Evolutionary conservation across 2,329 filamentous ascomycete genomes (phyloP), one percentile per base, ranked within the genome.

Genomic region (Fonsecaea monophora): DNA sequence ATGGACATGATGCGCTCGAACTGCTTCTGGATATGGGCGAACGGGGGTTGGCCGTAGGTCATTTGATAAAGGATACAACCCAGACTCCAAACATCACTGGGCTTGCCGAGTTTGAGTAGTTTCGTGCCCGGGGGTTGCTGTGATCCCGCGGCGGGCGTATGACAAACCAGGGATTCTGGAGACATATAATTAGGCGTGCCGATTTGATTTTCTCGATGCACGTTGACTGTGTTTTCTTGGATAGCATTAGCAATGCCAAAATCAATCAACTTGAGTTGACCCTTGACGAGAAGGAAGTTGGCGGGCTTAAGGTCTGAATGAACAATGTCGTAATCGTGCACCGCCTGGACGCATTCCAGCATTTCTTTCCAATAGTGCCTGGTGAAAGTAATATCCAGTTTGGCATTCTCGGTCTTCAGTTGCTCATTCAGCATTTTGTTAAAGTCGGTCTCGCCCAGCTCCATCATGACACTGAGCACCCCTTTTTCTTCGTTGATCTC

Each of bases 301-400:
- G 94, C 94, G 0, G 95, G 95, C 79, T 99, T 99, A 42, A 99
- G 84, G 76, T 99, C 95, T 0, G 93, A 97, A 80, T 99, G 95
- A 2, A 99, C 95, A 70, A 99, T 94, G 75, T 97, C 93, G 77
- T 90, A 85, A 12, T 90, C 87, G 76, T 99, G 95, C 0, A 99
- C 93, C 0, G 94, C 88, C 72, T 92, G 87, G 5, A 99, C 88
- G 76, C 95, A 98, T 78, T 97, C 93, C 18, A 99, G 89, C 95
- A 99, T 99, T 80, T 99, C 95, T 78, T 96, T 95, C 95, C 95
- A 99, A 83, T 97, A 97, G 80, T 92, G 96, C n/a, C 95, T 90
- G 12, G 95, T 92, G 77, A 98, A 97, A 61, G 90, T 91, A 1
- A 92, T 86, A 76, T 99, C 95, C 68, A 99, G 90, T 67, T 85